Conservation (phyloP, 2,329 filamentous ascomycete genomes). For the Ophioceras dolichostomum region DNA sequence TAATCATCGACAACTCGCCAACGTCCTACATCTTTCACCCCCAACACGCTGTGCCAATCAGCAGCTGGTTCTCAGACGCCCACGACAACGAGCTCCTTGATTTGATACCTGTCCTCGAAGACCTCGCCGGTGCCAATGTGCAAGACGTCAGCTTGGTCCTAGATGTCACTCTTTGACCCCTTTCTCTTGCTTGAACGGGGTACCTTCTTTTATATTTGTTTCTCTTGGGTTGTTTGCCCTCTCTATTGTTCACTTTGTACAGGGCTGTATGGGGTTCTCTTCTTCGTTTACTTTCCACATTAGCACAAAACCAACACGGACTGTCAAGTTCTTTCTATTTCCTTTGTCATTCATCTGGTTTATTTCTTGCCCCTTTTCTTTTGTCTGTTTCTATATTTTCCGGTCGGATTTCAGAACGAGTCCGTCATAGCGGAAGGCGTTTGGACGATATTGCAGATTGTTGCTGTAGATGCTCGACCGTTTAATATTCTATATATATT, state of each 20-base stretch:
- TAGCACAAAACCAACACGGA: not conserved
- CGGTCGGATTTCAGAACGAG: slow-evolving; percentile 12
- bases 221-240: too few species aligned
- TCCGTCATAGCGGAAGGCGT: slow-evolving; percentile 11
- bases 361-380: slow-evolving; percentile 11
- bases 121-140: slow-evolving; percentile 79
- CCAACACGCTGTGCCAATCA: slow-evolving; percentile 96
- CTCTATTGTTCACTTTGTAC: too few species aligned
- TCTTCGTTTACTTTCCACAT: slow-evolving; percentile 11
- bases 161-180: slow-evolving; percentile 64
- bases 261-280: too few species aligned
- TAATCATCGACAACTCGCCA: slow-evolving; percentile 98
- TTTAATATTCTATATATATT: slow-evolving; percentile 6
- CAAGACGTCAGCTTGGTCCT: slow-evolving; percentile 95
- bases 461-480: slow-evolving; percentile 5
- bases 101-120: slow-evolving; percentile 94
- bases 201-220: too few species aligned
- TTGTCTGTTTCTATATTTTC: slow-evolving; percentile 11
- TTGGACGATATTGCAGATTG: slow-evolving; percentile 6
- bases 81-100: slow-evolving; percentile 98
- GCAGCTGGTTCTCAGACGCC: slow-evolving; percentile 99
- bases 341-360: slow-evolving; percentile 15
- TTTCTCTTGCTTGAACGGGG: too few species aligned
- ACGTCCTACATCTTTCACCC: slow-evolving; percentile 99
- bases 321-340: not conserved